These are phyloP conservation scores for Hygrophila difformis DNA, from an alignment of 257 asterid genomes.

Conservation along the genomic window DNA sequence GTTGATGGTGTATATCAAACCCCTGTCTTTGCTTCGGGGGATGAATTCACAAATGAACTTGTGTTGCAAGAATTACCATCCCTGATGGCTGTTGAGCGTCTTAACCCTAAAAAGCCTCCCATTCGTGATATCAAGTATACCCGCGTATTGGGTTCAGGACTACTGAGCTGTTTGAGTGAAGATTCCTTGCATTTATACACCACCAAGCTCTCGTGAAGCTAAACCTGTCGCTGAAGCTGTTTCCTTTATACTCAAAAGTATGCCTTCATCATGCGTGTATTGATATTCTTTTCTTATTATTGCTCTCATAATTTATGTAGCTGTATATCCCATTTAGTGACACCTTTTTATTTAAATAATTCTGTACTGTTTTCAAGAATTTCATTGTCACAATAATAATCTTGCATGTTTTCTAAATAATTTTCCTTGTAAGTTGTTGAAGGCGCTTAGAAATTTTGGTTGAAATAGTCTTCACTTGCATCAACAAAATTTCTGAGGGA, in stretches of 20 bases:
- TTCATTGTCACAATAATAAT: too few relatives aligned
- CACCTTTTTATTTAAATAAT: too few relatives aligned
- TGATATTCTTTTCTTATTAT: neutral
- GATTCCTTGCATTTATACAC: slow-evolving; percentile 47
- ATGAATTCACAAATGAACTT: slow-evolving; percentile 51
- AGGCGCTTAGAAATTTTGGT: too few relatives aligned
- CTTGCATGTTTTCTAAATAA: too few relatives aligned
- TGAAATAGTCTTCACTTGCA: too few relatives aligned
- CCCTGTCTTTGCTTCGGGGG: slow-evolving; percentile 58
- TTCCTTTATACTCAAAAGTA: neutral
- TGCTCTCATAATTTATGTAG: too few relatives aligned
- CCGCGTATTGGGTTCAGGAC: slow-evolving; percentile 24
- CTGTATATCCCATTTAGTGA: too few relatives aligned
- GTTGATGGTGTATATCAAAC: slow-evolving; percentile 35
- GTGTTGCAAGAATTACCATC: slow-evolving; percentile 61
- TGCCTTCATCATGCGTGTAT: neutral
- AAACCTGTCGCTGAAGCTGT: slow-evolving; percentile 1
- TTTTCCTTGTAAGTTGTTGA: too few relatives aligned
- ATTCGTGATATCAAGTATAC: slow-evolving; percentile 61
- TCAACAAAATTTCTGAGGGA: too few relatives aligned
- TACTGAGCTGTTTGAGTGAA: slow-evolving; percentile 64
- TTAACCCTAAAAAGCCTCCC: slow-evolving; percentile 33
- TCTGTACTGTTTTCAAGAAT: too few relatives aligned
- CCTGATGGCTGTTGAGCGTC: slow-evolving; percentile 31
- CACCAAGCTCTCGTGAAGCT: slow-evolving; percentile 31